These are phyloP conservation scores for Aspergillus fijiensis DNA, from an alignment of 2,329 filamentous ascomycete genomes.

Conservation along the genomic window DNA sequence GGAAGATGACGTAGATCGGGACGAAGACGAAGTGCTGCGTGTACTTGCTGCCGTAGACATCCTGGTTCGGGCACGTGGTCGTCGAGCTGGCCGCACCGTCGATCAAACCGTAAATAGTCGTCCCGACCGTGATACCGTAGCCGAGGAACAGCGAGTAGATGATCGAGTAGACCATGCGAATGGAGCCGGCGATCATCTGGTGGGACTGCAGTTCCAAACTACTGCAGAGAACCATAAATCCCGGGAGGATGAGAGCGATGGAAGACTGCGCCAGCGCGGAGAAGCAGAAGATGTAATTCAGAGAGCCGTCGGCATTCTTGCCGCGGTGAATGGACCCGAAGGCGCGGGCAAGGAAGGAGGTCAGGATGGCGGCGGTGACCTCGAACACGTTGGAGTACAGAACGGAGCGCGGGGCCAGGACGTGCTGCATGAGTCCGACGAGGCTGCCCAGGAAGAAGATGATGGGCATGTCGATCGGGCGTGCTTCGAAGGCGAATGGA, in stretches of 20 bases:
- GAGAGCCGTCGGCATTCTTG: constrained; percentile 16
- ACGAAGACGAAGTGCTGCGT: constrained; percentile 68
- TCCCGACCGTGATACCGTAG: constrained; percentile 69
- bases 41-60: constrained; percentile 33
- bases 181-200: constrained; percentile 68
- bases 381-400: constrained; percentile 64
- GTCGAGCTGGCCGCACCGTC: constrained; percentile 54
- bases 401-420: constrained; percentile 71
- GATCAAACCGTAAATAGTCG: constrained; percentile 62
- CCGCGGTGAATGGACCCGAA: constrained; percentile 61
- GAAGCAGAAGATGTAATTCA: constrained; percentile 61
- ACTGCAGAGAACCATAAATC: constrained; percentile 62
- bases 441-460: constrained; percentile 72
- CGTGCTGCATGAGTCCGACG: constrained; percentile 70
- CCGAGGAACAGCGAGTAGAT: constrained; percentile 72
- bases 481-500: constrained; percentile 73
- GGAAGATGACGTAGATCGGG: constrained; percentile 67
- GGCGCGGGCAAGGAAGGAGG: constrained; percentile 65
- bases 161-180: constrained; percentile 72
- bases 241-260: constrained; percentile 71
- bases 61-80: constrained; percentile 40
- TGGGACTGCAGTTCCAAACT: constrained; percentile 68
- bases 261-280: constrained; percentile 70
- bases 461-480: constrained; percentile 74
- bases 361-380: constrained; percentile 61